Base-by-base conservation (phyloP, 2,329 filamentous ascomycete genomes). In the Chaetomium olivaceum region DNA sequence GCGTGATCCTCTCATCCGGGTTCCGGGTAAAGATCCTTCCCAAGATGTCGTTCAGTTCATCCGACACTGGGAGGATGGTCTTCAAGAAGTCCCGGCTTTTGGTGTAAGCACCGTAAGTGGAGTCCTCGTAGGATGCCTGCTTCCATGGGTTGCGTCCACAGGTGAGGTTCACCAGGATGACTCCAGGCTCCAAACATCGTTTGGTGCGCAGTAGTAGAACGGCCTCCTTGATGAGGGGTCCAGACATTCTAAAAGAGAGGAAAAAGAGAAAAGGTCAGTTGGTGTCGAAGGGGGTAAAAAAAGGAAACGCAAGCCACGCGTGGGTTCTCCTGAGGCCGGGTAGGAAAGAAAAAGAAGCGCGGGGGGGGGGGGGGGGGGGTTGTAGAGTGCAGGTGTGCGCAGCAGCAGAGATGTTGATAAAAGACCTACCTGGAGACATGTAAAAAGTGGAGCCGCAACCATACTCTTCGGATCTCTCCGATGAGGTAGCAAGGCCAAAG, bases 91-190 rank as follows among this genome's bases (percentile, higher is more conserved):
- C 89, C 68, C 88, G 87, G 75, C 93, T 92, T 81, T 90, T 90
- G 72, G 91, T 86, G 80, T 91, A 98, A 62, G 93, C 93, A 74
- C 91, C 88, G 85, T 98, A 99, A 55, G 95, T 98, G 70, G 92
- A 92, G 79, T 99, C 95, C 77, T 97, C 92, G 72, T 88, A 83
- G 14, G 93, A 97, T 68, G 95, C 95, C 77, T 95, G 91, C 82
- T 98, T 98, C 95, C 95, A 99, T 66, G 95, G 95, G 80, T 99
- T 99, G 77, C 95, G 92, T 76, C 95, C 95, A 80, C 95, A 99
- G 60, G 93, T 96, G 71, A 99, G 84, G 82, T 99, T 99, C 73
- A 99, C 93, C 67, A 99, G 85, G 76, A 99, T 97, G 61, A 99
- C 94, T 72, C 95, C n/a, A 99, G 86, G 74, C 91, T 94, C 95